These are phyloP conservation scores for Pleodorina starrii DNA, from an alignment of 139 green algal genomes.

Conservation along the genomic window DNA sequence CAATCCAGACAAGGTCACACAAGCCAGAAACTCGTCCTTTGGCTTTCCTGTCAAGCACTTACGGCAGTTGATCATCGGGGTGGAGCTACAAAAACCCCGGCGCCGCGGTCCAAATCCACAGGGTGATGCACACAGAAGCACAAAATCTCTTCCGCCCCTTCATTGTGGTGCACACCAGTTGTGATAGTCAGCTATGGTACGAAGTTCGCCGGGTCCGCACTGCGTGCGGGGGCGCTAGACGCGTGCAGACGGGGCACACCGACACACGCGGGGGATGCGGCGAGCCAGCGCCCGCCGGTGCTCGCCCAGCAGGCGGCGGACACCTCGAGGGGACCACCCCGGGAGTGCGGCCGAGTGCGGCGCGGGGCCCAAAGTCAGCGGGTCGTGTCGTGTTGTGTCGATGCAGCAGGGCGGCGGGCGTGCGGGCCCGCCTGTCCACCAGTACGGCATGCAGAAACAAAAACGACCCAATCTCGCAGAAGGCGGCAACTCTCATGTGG, in stretches of 20 bases:
- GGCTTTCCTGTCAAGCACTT: too few species aligned
- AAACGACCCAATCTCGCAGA: background rate
- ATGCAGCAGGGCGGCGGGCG: background rate
- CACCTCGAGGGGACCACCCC: too few species aligned
- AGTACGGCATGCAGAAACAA: background rate
- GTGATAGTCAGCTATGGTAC: background rate
- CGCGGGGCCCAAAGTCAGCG: background rate
- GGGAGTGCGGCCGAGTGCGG: too few species aligned
- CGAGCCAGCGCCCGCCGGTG: too few species aligned
- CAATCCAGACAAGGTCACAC: too few species aligned
- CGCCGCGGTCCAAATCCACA: background rate
- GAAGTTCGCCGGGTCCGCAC: background rate
- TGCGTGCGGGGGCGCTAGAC: too few species aligned
- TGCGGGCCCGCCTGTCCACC: background rate
- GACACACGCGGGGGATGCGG: too few species aligned
- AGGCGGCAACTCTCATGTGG: background rate
- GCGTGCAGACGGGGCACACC: too few species aligned
- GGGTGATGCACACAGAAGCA: background rate
- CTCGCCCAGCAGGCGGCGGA: too few species aligned
- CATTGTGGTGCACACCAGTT: background rate
- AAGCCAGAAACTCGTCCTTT: too few species aligned
- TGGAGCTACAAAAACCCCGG: constrained; percentile 3
- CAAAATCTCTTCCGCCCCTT: constrained; percentile 23
- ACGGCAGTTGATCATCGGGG: background rate
- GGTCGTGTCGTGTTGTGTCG: background rate